Conservation (phyloP, 371 early-diverging fungal genomes). For the Actinomortierella ambigua region DNA sequence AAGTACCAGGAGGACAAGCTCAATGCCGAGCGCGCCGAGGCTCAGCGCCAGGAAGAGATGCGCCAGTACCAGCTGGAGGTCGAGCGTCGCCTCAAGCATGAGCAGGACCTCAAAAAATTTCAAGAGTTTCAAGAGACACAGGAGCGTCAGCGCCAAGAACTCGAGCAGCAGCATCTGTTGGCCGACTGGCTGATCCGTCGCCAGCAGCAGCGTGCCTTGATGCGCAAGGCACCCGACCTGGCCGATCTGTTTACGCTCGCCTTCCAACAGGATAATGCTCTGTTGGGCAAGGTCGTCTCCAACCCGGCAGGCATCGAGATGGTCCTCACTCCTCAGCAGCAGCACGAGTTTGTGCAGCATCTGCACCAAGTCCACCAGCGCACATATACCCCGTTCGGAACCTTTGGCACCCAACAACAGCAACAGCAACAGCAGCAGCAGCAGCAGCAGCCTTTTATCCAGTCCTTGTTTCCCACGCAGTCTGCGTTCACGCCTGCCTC, state of each 20-base stretch:
- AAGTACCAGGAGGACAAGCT: slow-evolving; percentile 23
- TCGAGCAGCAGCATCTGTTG: slow-evolving; percentile 28
- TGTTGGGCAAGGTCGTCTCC: slow-evolving; percentile 26
- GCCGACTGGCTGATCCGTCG: slow-evolving; percentile 38
- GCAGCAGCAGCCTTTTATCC: too few relatives aligned
- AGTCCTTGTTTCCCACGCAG: too few relatives aligned
- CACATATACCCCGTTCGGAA: too few relatives aligned
- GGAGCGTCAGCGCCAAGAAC: slow-evolving; percentile 18
- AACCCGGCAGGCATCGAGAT: slow-evolving; percentile 19
- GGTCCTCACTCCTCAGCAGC: slow-evolving; percentile 31
- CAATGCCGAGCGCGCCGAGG: slow-evolving; percentile 27
- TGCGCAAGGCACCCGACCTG: slow-evolving; percentile 14
- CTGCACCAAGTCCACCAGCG: slow-evolving; percentile 13
- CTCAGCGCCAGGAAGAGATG: slow-evolving; percentile 33
- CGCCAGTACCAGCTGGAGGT: slow-evolving; percentile 36
- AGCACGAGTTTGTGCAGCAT: slow-evolving; percentile 31
- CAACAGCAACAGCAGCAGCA: too few relatives aligned
- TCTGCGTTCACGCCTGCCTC: too few relatives aligned
- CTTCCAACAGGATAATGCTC: slow-evolving; percentile 30
- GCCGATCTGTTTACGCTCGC: slow-evolving; percentile 46
- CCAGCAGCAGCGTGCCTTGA: slow-evolving; percentile 19
- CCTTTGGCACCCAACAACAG: too few relatives aligned
- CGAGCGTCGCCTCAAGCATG: slow-evolving; percentile 26
- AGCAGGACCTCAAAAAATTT: slow-evolving; percentile 22
- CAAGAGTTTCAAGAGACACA: slow-evolving; percentile 23